Evolutionary conservation across 1,139 yeast species (phyloP), one percentile per base, ranked within the genome.

Genomic region (Pichia norvegensis): DNA sequence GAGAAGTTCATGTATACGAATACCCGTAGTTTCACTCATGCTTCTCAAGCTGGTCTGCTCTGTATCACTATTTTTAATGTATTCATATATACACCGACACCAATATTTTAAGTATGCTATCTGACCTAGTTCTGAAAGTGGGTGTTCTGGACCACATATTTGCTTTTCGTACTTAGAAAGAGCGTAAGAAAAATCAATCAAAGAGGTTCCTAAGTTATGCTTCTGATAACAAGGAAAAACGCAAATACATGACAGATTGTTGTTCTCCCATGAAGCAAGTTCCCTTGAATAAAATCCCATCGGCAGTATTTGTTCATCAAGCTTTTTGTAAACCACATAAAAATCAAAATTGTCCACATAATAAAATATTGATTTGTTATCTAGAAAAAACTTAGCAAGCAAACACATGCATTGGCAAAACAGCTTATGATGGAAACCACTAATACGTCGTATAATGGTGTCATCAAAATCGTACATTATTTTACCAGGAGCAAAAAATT

Each of bases 261-360:
- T 85, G 46, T 78, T 75, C 46, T 86, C 94, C 78, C 90, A 86
- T 0, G 96, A 81, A 1, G 84, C 70, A 40, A 83, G 67, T 59
- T 92, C 98, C 55, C 86, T 85, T 21, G 97, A 88, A 58, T 87
- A 92, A 61, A 87, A 92, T 1, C 97, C 98, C 83, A 88, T 78
- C 8, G 94, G 88, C 41, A 70, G 60, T 27, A 52, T 54, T 4
- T 60, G 64, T 11, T 61, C 62, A 25, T 57, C 61, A 31, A 65
- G 65, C 14, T 62, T 63, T 33, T 82, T 83, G 59, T 79, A 90
- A 39, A 80, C 68, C 19, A 87, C 72, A 62, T 81, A 92, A 61
- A 87, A 87, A 50, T 86, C 90, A 63, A 85, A 92, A 45, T 76
- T 74, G 38, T 84, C 90, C 9, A 87, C 77, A 41, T 81, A 76